Evolutionary conservation across 768 basidiomycete species (phyloP).

Genomic region (Podaxis sp.): DNA sequence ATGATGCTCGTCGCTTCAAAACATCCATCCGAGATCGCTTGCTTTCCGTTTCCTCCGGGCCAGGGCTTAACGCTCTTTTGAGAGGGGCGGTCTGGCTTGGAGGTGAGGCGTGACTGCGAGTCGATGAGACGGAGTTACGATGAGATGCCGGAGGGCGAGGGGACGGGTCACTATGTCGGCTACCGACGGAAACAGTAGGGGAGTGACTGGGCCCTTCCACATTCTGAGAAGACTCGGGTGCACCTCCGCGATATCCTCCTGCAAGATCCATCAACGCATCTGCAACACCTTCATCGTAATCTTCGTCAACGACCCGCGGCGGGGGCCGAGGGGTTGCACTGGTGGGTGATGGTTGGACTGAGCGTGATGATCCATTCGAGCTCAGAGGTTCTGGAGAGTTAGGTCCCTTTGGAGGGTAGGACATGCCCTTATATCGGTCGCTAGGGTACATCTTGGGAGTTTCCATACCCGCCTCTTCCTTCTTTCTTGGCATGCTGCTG

Average conservation of each 20-base stretch:
- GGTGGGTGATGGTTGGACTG: constrained; percentile 73
- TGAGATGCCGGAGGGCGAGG: constrained; percentile 51
- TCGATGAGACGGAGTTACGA: constrained; percentile 68
- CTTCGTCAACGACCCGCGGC: constrained; percentile 78
- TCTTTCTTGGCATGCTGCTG: constrained; percentile 31
- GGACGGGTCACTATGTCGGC: constrained; percentile 51
- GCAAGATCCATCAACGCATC: constrained; percentile 76
- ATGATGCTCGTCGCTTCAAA: constrained; percentile 53
- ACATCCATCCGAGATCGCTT: constrained; percentile 68
- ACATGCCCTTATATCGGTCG: constrained; percentile 17
- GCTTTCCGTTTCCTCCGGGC: constrained; percentile 52
- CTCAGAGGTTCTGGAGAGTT: constrained; percentile 63
- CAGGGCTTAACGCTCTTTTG: constrained; percentile 72
- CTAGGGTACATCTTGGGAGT: constrained; percentile 35
- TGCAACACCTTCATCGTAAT: constrained; percentile 88
- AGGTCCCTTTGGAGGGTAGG: constrained; percentile 34
- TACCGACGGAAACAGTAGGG: constrained; percentile 58
- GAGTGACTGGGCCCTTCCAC: constrained; percentile 47
- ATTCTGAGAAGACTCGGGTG: constrained; percentile 26
- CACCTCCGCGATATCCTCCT: constrained; percentile 36
- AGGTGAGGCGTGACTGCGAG: constrained; percentile 64
- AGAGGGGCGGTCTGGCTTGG: constrained; percentile 44
- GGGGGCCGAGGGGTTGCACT: constrained; percentile 59
- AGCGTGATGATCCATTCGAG: constrained; percentile 68
- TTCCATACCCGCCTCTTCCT: constrained; percentile 45